Evolutionary conservation across 768 basidiomycete genomes (phyloP), one percentile per base, ranked within the genome.

Genomic region (Rhizopogon vesiculosus): DNA sequence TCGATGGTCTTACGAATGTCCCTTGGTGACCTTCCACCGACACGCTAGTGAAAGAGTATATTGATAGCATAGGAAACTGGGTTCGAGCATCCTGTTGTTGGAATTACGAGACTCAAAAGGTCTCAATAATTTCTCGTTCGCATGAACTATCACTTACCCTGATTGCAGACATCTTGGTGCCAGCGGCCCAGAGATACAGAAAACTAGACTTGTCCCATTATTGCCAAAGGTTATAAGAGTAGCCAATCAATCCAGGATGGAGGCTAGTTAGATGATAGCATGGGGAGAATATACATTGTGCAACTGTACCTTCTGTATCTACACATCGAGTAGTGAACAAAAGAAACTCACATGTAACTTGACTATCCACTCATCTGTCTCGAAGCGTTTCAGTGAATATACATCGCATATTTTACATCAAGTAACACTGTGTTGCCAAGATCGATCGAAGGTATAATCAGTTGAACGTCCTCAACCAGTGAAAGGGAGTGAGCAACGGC

Each of bases 31-130:
- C 22, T 22, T 22, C 59, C 19, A 42, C 70, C 42, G 67, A 72
- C 58, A 29, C 31, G 1, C 56, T 66, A 49, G 45, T 71, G 15
- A 41, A 50, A 42, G 40, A 43, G 43, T 72, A 69, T 56, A 44
- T 70, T 41, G 41, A 61, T 9, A 56, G 61, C 13, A 38, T 70
- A 8, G 69, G 49, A 38, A 64, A 67, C 50, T 68, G 65, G 67
- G 62, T 62, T 3, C 60, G 66, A 16, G 55, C 43, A 33, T 59
- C 62, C 28, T 59, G 62, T 39, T 62, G 56, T 42, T 72, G 71
- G 71, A 64, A 58, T 46, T 69, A 68, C 60, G 69, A 71, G 55
- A 60, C 60, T 22, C 55, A n/a, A 56, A 44, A 43, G n/a, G 40
- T 41, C 40, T 7, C 6, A n/a, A 41, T 5, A n/a, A n/a, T n/a